phyloP scores from a whole-genome alignment of 108 stramenopile genomes.

The Skeletonema menzelii region DNA sequence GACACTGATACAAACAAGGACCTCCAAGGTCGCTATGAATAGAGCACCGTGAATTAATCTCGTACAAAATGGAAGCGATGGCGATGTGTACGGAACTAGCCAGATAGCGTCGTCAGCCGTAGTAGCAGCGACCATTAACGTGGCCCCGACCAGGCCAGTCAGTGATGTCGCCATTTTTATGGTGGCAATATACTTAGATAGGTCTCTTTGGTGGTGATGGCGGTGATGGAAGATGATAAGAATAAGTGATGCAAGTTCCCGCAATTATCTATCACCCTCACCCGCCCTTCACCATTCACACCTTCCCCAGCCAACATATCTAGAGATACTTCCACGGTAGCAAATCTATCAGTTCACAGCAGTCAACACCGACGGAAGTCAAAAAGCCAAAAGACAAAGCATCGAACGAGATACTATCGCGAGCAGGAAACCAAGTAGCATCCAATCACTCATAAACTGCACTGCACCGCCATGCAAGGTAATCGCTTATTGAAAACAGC shows the following conservation, averaged over 20 bases:
- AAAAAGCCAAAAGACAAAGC: no score
- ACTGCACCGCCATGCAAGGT: background rate
- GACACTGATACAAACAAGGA: conserved; percentile 37
- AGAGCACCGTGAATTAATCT: conserved; percentile 49
- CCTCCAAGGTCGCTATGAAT: conserved; percentile 56
- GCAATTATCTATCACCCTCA: no score
- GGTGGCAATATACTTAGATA: no score
- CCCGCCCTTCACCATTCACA: no score
- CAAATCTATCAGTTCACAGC: no score
- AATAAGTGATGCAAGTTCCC: no score
- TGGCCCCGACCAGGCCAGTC: conserved; percentile 40
- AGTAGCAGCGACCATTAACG: conserved; percentile 56
- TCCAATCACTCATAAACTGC: conserved; percentile 1
- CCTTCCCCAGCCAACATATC: no score
- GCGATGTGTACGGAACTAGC: conserved; percentile 61
- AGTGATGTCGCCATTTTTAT: background rate
- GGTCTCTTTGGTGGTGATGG: no score
- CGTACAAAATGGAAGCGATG: conserved; percentile 25
- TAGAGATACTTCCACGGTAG: no score
- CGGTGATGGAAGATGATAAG: no score
- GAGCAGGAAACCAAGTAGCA: conserved; percentile 4
- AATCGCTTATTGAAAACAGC: background rate
- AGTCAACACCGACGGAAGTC: no score
- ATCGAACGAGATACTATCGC: no score
- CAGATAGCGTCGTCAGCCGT: conserved; percentile 74